Evolutionary conservation across 768 basidiomycete species (phyloP).

Genomic region (Lactarius evosmus): DNA sequence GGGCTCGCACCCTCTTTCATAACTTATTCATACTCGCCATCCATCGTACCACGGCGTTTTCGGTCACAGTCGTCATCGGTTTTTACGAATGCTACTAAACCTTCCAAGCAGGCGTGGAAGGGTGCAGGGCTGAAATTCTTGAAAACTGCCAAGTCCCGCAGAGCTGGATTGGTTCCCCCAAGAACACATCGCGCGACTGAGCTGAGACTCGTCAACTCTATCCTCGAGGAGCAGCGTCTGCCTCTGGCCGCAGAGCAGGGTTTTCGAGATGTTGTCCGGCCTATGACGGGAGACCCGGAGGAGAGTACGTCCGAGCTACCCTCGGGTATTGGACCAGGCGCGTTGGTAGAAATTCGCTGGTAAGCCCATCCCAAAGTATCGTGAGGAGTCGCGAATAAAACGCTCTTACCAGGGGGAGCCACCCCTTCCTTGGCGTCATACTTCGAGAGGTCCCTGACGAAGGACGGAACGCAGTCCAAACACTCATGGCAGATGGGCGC

Average conservation of each 20-base stretch:
- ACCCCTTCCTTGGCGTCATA: constrained; percentile 2
- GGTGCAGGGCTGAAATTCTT: neutral
- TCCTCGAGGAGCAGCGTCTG: constrained; percentile 9
- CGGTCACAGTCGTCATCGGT: neutral
- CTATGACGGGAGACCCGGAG: neutral
- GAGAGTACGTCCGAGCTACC: neutral
- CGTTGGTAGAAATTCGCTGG: constrained; percentile 35
- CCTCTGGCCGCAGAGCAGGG: neutral
- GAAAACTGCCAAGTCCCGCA: neutral
- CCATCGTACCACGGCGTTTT: neutral
- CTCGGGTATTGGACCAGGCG: constrained; percentile 29
- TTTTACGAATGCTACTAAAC: neutral
- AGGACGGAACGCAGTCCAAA: constrained; percentile 14
- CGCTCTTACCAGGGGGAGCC: neutral
- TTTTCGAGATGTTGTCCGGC: neutral
- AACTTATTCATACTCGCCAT: neutral
- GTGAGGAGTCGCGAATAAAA: neutral
- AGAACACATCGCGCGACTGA: constrained; percentile 12
- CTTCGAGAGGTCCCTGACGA: constrained; percentile 14
- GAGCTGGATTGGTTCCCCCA: neutral
- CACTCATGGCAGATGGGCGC: constrained; percentile 12
- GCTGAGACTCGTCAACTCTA: constrained; percentile 17
- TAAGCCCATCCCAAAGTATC: constrained; percentile 13
- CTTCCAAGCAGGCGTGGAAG: neutral
- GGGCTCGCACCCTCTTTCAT: constrained; percentile 6